A percentile compares a stretch with the other conserved stretches of the same genome.
These are phyloP conservation scores for Bipolaris gigantea DNA, from an alignment of 2,329 filamentous ascomycete genomes.

Conservation along the genomic window DNA sequence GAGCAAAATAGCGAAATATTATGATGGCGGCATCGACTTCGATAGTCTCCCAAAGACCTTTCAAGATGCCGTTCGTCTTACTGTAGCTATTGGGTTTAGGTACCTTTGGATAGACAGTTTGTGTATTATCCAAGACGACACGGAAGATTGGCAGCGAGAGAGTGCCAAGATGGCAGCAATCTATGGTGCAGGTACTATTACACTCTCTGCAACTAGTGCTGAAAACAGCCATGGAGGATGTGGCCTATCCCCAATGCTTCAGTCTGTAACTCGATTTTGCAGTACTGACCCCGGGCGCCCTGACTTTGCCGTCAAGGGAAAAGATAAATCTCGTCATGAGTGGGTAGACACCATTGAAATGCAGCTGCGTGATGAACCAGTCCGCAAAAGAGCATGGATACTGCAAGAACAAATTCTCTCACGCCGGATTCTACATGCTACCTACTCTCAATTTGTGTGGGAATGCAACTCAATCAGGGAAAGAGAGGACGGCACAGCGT, in stretches of 20 bases:
- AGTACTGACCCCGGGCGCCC: not conserved
- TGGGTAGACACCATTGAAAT: not conserved
- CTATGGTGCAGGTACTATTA: not conserved
- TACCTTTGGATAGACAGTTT: slow-evolving; percentile 2
- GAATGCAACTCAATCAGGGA: not conserved
- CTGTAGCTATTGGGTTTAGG: not conserved
- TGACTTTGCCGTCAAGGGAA: not conserved
- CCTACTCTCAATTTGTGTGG: slow-evolving; percentile 2
- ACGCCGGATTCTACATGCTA: slow-evolving; percentile 1
- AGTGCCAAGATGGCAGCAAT: not conserved
- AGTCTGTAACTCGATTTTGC: not conserved
- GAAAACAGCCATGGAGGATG: not conserved
- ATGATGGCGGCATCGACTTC: not conserved
- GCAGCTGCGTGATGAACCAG: not conserved
- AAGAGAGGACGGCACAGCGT: slow-evolving; percentile 1
- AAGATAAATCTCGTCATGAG: no score
- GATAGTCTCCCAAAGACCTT: not conserved
- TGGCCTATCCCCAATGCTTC: not conserved
- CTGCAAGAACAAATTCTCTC: slow-evolving; percentile 4
- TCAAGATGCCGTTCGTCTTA: not conserved
- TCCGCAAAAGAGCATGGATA: slow-evolving; percentile 5
- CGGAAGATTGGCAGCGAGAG: not conserved
- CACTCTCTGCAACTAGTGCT: not conserved
- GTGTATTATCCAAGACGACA: not conserved
- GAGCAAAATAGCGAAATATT: not conserved